phyloP scores from a whole-genome alignment of 1,284 basidiomycete genomes.

The Somion occarium region DNA sequence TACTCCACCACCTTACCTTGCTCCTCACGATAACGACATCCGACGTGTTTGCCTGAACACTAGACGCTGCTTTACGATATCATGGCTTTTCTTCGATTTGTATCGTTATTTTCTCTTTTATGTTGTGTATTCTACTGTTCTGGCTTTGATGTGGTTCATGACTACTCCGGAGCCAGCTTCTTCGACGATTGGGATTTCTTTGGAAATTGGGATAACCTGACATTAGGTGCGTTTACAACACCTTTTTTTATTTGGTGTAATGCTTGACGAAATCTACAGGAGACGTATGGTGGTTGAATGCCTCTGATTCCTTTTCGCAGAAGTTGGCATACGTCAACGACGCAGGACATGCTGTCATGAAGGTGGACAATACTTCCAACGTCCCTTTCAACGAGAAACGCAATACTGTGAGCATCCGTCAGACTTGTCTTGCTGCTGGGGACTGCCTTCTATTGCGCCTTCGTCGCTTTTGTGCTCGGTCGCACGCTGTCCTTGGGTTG shows the following conservation, averaged over 20 bases:
- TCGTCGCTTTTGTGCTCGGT: background rate
- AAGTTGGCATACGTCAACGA: conserved; percentile 51
- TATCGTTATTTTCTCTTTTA: background rate
- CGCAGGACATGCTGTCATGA: conserved; percentile 52
- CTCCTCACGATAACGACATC: background rate
- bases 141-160: conserved; percentile 11
- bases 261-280: conserved; percentile 34
- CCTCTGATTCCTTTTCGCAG: conserved; percentile 34
- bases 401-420: conserved; percentile 42
- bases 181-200: conserved; percentile 61
- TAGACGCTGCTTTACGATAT: background rate
- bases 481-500: too few species aligned
- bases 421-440: background rate
- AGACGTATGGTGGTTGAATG: conserved; percentile 47
- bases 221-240: conserved; percentile 43
- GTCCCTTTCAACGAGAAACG: conserved; percentile 45
- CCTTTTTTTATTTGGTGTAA: conserved; percentile 14
- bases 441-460: background rate
- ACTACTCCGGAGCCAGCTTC: conserved; percentile 33
- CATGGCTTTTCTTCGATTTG: background rate
- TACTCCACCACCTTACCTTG: background rate
- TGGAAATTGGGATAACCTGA: conserved; percentile 55
- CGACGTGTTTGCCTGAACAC: background rate
- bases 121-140: background rate
- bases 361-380: conserved; percentile 50